These are phyloP conservation scores for Coffea humblotiana DNA, from an alignment of 305 asterid species.

Conservation along the genomic window DNA sequence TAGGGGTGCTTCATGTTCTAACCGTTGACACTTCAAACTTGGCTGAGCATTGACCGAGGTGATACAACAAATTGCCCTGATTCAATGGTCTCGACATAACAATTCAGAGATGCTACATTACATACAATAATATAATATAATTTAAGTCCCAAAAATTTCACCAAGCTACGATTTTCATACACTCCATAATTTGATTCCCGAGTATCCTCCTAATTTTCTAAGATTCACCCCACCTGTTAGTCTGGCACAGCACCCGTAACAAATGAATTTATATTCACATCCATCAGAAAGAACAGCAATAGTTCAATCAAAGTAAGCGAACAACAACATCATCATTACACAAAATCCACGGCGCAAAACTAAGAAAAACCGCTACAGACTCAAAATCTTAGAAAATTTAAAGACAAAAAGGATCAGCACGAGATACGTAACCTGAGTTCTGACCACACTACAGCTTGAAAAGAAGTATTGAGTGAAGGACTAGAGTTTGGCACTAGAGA, in stretches of 20 bases:
- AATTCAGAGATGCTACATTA: no score
- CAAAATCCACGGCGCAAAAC: constrained; percentile 18
- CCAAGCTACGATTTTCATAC: background rate
- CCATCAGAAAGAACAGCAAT: background rate
- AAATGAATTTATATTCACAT: background rate
- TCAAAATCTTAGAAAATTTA: constrained; percentile 9
- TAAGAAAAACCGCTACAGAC: constrained; percentile 7
- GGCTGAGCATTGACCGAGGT: no score
- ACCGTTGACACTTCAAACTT: no score
- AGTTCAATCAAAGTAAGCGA: background rate
- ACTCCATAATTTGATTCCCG: background rate
- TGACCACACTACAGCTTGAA: constrained; percentile 17
- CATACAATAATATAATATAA: no score
- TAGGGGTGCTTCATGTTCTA: no score
- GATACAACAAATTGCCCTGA: no score
- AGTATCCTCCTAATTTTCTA: background rate
- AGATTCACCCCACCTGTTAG: background rate
- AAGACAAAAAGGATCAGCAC: background rate
- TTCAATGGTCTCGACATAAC: no score
- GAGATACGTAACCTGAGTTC: constrained; percentile 18
- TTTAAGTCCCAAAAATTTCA: no score
- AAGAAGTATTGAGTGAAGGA: constrained; percentile 12
- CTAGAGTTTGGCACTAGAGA: constrained; percentile 21
- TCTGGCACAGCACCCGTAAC: background rate
- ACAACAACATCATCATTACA: constrained; percentile 10